Evolutionary conservation across 768 basidiomycete species (phyloP), one percentile per base, ranked within the genome.

Genomic region (Pisolithus tinctorius): DNA sequence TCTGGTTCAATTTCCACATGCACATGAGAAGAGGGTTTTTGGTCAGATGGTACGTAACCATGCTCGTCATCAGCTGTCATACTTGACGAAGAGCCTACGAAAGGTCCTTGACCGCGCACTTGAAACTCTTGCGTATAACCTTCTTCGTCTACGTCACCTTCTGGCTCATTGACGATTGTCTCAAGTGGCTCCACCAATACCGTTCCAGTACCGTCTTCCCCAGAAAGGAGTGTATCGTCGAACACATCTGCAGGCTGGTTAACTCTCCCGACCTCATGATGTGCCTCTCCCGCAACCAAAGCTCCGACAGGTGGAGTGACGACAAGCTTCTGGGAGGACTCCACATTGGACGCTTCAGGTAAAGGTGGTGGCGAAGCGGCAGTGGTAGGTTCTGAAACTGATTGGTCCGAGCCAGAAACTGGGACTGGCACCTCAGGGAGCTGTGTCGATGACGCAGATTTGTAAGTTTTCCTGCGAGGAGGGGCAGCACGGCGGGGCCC

Each of bases 401-500:
- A 14, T 30, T 30, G 13, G 29, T 13, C 43, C 4, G 41, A 26
- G 41, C 10, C 56, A 27, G 47, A 53, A 23, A 58, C 57, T 14
- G 61, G 57, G 0, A 53, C 34, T 9, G 71, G 66, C 39, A 57
- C 66, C 37, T 69, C 63, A 4, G 66, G 51, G 37, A 65, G 56
- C 17, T 55, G 51, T 20, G 50, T 10, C 2, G 75, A 67, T 10
- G 75, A 66, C n/a, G 73, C 69, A 1, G 79, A 75, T 63, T 80
- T 84, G 44, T 70, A 71, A 5, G 74, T 61, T 60, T 86, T 86
- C 68, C 76, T 82, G 39, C 88, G 74, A 8, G 90, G 89, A 45
- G 86, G 88, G 3, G 76, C 88, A 25, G 86, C 77, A 4, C 89
- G 79, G 41, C 85, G 81, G 40, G 89, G 88, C 16, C 73, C 83